These are phyloP conservation scores for Fonsecaea monophora DNA, from an alignment of 2,329 filamentous ascomycete species.

Conservation along the genomic window DNA sequence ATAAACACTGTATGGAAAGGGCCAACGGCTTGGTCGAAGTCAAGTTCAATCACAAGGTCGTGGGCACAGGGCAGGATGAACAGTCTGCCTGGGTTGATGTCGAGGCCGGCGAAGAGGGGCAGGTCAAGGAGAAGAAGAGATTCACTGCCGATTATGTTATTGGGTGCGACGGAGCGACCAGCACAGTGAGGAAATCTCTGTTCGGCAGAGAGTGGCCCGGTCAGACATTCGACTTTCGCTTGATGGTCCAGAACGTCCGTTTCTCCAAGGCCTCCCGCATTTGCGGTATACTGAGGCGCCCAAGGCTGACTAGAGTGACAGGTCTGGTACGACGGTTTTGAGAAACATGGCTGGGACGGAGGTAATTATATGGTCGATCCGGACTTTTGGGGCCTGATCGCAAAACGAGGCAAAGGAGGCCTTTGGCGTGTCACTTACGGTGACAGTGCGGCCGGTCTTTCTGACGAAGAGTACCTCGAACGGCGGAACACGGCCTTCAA, in stretches of 20 bases:
- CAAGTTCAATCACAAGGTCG: slow-evolving; percentile 46
- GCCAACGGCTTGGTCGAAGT: slow-evolving; percentile 41
- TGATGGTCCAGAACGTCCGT: slow-evolving; percentile 29
- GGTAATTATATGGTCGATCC: slow-evolving; percentile 65
- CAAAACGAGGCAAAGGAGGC: slow-evolving; percentile 64
- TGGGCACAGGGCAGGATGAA: slow-evolving; percentile 24
- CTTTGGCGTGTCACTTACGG: slow-evolving; percentile 71
- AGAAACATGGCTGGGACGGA: slow-evolving; percentile 30
- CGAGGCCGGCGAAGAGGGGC: slow-evolving; percentile 17
- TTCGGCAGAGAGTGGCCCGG: slow-evolving; percentile 28
- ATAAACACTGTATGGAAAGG: slow-evolving; percentile 25
- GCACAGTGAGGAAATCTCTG: slow-evolving; percentile 25
- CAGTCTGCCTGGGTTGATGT: slow-evolving; percentile 27
- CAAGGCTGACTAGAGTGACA: slow-evolving; percentile 7
- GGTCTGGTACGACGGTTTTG: slow-evolving; percentile 33
- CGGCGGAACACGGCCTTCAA: slow-evolving; percentile 63
- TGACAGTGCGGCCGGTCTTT: slow-evolving; percentile 59
- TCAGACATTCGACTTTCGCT: slow-evolving; percentile 29
- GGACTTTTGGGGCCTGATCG: slow-evolving; percentile 68
- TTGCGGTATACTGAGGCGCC: background rate
- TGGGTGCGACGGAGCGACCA: slow-evolving; percentile 59
- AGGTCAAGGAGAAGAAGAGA: slow-evolving; percentile 25
- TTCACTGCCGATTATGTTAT: slow-evolving; percentile 61
- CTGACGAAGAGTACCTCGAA: slow-evolving; percentile 59
- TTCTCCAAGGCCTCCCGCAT: background rate